Base-by-base conservation (phyloP, 139 green algal genomes). In the Gonium pectorale region DNA sequence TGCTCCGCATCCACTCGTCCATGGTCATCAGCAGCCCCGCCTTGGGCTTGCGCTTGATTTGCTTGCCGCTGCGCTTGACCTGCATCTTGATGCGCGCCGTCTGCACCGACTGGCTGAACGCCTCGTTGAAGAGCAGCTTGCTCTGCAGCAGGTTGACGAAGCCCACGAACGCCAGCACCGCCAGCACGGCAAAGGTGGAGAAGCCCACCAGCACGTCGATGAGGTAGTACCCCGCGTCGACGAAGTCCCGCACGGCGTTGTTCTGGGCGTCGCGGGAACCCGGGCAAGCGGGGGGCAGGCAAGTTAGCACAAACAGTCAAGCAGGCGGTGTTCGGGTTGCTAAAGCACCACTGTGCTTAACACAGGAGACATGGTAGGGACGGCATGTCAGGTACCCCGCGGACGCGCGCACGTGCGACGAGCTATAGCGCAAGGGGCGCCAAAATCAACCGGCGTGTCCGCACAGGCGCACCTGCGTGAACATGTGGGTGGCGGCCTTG, bases 61-160 rank as follows among this genome's bases (percentile, higher is more conserved):
- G 78, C 78, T 85, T 85, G 62, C 78, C 78, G 46, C 78, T 74
- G 0, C 37, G 24, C 44, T 77, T 75, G 19, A 85, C 78, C 33
- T 75, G 63, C 63, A 75, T 70, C 35, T 43, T 41, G 21, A 75
- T 85, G 44, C 60, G 63, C 2, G 63, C 64, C 9, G 78, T 85
- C 78, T 85, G 78, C 46, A 77, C 78, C 1, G 59, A 66, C 46
- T 85, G 78, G 63, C 78, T 85, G 64, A 85, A 85, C 26, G 78
- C 78, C 46, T 85, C 78, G 33, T 85, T 85, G 78, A 85, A 85
- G 19, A 85, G 64, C 49, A 85, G 78, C 78, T 72, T 83, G 52
- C 29, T 43, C 46, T 85, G 78, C 63, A 83, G 77, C 43, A 83
- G 78, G 46, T 67, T 67, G 9, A 75, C 78, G 2, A 85, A 21